A percentile compares a stretch with the other conserved stretches of the same genome.
Evolutionary conservation across 192 early-diverging fungal genomes (phyloP).

Genomic region (Backusella westeae): DNA sequence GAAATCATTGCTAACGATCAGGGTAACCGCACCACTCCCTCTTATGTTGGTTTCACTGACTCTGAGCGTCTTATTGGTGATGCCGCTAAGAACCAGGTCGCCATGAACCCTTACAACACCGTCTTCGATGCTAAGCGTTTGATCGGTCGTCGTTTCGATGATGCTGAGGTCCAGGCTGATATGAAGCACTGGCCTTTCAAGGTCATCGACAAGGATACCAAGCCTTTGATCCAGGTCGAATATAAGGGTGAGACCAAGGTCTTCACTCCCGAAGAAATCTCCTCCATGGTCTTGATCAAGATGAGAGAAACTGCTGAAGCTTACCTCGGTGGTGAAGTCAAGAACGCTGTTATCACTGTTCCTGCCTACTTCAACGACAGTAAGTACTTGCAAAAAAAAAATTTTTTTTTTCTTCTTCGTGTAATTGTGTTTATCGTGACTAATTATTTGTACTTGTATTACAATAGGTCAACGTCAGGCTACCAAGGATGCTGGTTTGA

Average conservation of each 20-base stretch:
- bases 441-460: constrained; percentile 46
- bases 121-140: constrained; percentile 95
- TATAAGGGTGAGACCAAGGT: constrained; percentile 96
- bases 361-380: constrained; percentile 88
- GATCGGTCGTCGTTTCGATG: constrained; percentile 92
- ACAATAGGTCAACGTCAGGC: constrained; percentile 88
- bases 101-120: constrained; percentile 87
- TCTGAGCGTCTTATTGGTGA: constrained; percentile 98
- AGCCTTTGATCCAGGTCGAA: constrained; percentile 92
- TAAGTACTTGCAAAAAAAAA: constrained; percentile 51
- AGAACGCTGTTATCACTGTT: constrained; percentile 94
- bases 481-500: constrained; percentile 98
- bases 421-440: background rate
- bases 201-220: constrained; percentile 81
- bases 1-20: constrained; percentile 99
- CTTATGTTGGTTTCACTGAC: constrained; percentile 97
- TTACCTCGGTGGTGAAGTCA: constrained; percentile 81
- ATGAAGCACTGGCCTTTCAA: constrained; percentile 99
- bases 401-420: background rate
- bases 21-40: constrained; percentile 98
- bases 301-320: constrained; percentile 71
- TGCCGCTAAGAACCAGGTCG: constrained; percentile 97
- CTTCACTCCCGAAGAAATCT: constrained; percentile 99
- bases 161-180: constrained; percentile 94
- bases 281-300: constrained; percentile 93